Evolutionary conservation across 306 rosid species (phyloP), one percentile per base, ranked within the genome.

Genomic region (Quillaja saponaria): DNA sequence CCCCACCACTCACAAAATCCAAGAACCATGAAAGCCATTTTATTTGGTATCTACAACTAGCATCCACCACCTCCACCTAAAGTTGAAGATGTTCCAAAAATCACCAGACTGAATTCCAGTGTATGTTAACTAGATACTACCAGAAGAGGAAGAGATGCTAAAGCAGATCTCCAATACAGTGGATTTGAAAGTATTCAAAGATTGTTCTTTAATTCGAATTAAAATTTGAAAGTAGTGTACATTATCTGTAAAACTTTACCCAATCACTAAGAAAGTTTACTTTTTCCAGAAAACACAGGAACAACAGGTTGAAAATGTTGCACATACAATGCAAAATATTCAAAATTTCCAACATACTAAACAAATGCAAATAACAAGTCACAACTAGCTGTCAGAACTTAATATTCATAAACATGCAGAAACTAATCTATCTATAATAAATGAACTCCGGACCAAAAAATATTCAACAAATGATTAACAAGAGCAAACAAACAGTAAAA

Each of bases 21-120:
- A 25, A 25, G 31, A 25, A 25, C 31, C 31, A 25, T 25, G 31
- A 25, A 25, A 25, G 31, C 31, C 31, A 25, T 25, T 25, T 25
- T 25, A 25, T 25, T 25, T 25, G 31, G 31, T 8, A 54, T 14
- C 20, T n/a, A 31, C 33, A 54, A 12, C 41, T 18, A 33, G 14
- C 42, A 34, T 33, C 48, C 5, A 54, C 41, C 41, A 54, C 10
- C 57, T 51, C 16, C 15, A 25, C 13, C 57, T 51, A 51, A 51
- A 10, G 34, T 25, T 12, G 58, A 31, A 11, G 13, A 13, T 0
- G 12, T 33, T 28, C 41, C 31, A 25, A 25, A 25, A 25, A 25
- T 25, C 31, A 25, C 31, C 31, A 25, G 31, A 25, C 31, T 25
- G 31, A 25, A 25, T 25, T 25, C 31, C 31, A 25, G 31, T 25